Percentiles rank a stretch among this genome's conserved stretches.
These are phyloP conservation scores for Globisporangium uncinulatum DNA, from an alignment of 352 stramenopile species.

Conservation along the genomic window DNA sequence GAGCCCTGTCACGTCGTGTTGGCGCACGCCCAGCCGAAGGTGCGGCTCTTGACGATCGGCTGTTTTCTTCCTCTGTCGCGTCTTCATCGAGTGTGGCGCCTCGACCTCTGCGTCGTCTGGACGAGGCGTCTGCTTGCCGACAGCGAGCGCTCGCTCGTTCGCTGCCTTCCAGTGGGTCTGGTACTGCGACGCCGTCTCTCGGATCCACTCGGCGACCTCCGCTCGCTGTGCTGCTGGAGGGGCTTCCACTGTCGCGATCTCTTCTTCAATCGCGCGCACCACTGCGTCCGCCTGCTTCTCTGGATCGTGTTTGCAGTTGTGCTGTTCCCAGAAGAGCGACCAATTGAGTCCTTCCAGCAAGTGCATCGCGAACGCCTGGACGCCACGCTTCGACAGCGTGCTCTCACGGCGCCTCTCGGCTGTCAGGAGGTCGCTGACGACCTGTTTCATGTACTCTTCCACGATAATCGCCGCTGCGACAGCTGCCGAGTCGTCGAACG, in stretches of 20 bases:
- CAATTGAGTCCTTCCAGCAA: constrained; percentile 64
- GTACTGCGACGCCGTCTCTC: constrained; percentile 6
- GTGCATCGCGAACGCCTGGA: constrained; percentile 34
- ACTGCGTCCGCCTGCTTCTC: constrained; percentile 1
- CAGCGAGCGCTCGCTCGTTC: background rate
- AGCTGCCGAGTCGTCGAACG: constrained; percentile 72
- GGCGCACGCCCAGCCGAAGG: constrained; percentile 12
- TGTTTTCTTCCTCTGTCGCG: background rate
- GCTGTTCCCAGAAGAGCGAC: constrained; percentile 3
- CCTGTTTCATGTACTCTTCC: constrained; percentile 70
- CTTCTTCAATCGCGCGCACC: constrained; percentile 4
- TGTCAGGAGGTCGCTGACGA: constrained; percentile 31
- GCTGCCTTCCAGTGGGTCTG: background rate
- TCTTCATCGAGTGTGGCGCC: background rate
- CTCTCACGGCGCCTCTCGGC: background rate
- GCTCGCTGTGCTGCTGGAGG: background rate
- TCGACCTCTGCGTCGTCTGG: background rate
- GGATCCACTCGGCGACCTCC: constrained; percentile 11
- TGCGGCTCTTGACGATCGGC: constrained; percentile 4
- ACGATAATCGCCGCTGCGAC: constrained; percentile 63
- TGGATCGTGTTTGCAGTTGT: background rate
- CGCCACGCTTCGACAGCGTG: constrained; percentile 17
- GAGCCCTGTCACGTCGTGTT: constrained; percentile 2
- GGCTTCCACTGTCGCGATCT: background rate
- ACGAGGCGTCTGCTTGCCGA: background rate